Conservation (phyloP, 2,329 filamentous ascomycete species). For the Seiridium unicorne region DNA sequence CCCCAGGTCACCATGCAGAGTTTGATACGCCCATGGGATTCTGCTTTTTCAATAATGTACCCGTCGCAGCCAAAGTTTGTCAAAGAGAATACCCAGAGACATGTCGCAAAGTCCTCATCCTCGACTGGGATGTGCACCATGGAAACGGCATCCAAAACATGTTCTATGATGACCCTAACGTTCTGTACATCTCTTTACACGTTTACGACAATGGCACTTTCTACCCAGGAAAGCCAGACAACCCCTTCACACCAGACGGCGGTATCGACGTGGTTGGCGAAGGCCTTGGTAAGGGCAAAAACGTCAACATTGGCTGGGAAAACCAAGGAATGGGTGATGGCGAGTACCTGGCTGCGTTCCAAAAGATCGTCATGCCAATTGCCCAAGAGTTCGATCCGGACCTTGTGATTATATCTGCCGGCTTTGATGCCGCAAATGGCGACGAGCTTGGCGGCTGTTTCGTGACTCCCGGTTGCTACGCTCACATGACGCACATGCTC, state of each 20-base stretch:
- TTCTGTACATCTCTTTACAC: constrained; percentile 93
- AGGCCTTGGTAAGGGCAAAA: constrained; percentile 55
- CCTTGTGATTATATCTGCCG: constrained; percentile 90
- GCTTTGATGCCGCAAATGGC: constrained; percentile 92
- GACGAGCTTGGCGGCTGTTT: constrained; percentile 92
- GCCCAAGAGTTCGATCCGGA: constrained; percentile 92
- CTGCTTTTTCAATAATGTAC: constrained; percentile 97
- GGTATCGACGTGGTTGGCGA: constrained; percentile 59
- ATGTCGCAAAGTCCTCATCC: constrained; percentile 86
- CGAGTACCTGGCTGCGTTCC: constrained; percentile 95
- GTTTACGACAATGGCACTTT: constrained; percentile 82
- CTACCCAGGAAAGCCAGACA: constrained; percentile 71
- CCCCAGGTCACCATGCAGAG: constrained; percentile 94
- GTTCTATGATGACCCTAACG: constrained; percentile 91
- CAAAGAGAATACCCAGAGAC: constrained; percentile 75
- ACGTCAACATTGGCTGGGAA: constrained; percentile 67
- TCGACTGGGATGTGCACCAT: constrained; percentile 85
- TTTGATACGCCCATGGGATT: constrained; percentile 85
- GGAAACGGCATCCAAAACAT: constrained; percentile 96
- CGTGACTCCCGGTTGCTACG: constrained; percentile 87
- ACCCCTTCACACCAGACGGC: constrained; percentile 57
- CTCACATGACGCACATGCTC: constrained; percentile 99
- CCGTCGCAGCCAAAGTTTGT: constrained; percentile 85
- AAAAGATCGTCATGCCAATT: constrained; percentile 94
- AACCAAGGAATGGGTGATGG: constrained; percentile 86